Evolutionary conservation across 345 rosid genomes (phyloP).

Genomic region (Citrus trifoliata): DNA sequence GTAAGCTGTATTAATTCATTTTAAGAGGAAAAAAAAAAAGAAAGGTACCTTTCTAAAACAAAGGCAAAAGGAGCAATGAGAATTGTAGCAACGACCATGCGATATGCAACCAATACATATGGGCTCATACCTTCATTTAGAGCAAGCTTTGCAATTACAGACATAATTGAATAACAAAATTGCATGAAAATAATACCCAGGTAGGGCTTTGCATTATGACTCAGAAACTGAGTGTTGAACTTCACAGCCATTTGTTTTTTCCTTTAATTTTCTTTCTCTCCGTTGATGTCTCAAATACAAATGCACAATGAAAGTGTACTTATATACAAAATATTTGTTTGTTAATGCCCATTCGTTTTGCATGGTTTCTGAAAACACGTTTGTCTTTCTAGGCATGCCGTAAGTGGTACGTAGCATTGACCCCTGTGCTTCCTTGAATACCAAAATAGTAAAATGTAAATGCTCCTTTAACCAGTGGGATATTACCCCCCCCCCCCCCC

Average conservation of each 20-base stretch:
- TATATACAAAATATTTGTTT: not conserved
- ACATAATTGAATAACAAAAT: not conserved
- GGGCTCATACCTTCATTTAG: not conserved
- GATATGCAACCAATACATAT: not conserved
- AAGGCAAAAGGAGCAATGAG: constrained; percentile 6
- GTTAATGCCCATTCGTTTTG: not conserved
- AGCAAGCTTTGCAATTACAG: not conserved
- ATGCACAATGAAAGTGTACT: not conserved
- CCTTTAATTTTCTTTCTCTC: not conserved
- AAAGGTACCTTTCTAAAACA: not conserved
- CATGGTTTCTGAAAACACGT: not conserved
- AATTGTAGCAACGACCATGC: not conserved
- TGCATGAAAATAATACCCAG: not conserved
- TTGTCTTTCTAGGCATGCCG: not conserved
- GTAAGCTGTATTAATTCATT: no score
- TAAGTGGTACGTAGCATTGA: not conserved
- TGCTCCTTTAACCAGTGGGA: no score
- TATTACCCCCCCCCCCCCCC: no score
- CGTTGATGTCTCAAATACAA: not conserved
- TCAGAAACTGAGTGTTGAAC: not conserved
- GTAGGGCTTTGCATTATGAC: not conserved
- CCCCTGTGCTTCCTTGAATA: not conserved
- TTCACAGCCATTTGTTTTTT: not conserved
- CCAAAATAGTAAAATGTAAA: no score
- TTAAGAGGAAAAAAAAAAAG: not conserved